A percentile compares a stretch with the other conserved stretches of the same genome.
phyloP scores from a whole-genome alignment of 352 stramenopile species.

The Globisporangium cystogenes region DNA sequence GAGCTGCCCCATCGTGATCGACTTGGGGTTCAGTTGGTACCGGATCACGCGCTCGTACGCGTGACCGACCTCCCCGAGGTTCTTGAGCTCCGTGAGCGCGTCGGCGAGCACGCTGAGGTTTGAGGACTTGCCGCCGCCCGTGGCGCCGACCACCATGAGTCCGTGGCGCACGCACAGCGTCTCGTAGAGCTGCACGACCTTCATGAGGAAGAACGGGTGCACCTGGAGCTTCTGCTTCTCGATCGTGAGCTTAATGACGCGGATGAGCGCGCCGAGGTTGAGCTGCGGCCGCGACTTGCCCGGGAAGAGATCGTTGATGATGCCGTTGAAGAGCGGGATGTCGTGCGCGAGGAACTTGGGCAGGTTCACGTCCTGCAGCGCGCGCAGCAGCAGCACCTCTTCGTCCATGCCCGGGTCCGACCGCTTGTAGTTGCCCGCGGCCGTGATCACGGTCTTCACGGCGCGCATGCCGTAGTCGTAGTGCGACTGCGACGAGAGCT shows the following conservation, averaged over 20 bases:
- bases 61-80: constrained; percentile 60
- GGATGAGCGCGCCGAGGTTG: constrained; percentile 85
- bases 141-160: constrained; percentile 94
- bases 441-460: constrained; percentile 94
- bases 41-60: constrained; percentile 85
- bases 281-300: constrained; percentile 85
- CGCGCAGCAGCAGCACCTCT: constrained; percentile 89
- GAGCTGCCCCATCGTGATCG: constrained; percentile 94
- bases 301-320: constrained; percentile 93
- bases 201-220: constrained; percentile 91
- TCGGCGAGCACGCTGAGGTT: constrained; percentile 86
- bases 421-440: constrained; percentile 93
- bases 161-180: constrained; percentile 93
- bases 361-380: constrained; percentile 93
- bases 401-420: constrained; percentile 92
- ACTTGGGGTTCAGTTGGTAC: constrained; percentile 93
- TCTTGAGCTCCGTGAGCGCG: constrained; percentile 84
- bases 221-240: constrained; percentile 80
- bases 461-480: constrained; percentile 97
- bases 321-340: constrained; percentile 92
- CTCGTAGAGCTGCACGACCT: constrained; percentile 94
- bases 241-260: constrained; percentile 86
- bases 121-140: constrained; percentile 88
- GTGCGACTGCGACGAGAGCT: constrained; percentile 92
- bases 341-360: constrained; percentile 95